Evolutionary conservation across 2,329 filamentous ascomycete genomes (phyloP).

Genomic region (Penicillium crustosum): DNA sequence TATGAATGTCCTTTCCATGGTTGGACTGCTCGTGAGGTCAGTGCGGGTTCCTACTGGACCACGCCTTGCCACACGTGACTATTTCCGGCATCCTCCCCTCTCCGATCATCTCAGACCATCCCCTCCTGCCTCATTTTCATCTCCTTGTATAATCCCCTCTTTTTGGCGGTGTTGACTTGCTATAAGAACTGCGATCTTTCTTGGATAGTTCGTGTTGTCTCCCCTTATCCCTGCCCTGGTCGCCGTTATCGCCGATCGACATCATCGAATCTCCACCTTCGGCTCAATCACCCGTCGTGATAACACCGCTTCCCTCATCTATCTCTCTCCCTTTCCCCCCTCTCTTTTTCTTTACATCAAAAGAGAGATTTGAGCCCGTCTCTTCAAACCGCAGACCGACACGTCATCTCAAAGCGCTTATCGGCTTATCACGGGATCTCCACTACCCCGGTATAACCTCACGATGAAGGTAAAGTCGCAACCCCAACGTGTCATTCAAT

Average conservation of each 20-base stretch:
- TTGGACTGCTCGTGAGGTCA: conserved; percentile 38
- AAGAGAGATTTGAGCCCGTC: background rate
- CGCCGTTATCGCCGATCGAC: conserved; percentile 46
- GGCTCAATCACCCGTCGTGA: conserved; percentile 10
- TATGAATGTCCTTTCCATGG: conserved; percentile 19
- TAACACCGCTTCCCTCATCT: background rate
- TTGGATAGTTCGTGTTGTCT: conserved; percentile 12
- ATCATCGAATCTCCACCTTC: conserved; percentile 14
- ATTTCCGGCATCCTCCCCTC: conserved; percentile 22
- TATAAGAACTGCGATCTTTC: conserved; percentile 13
- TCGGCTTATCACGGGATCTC: conserved; percentile 9
- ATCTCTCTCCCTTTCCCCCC: background rate
- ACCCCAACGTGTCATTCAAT: conserved; percentile 6
- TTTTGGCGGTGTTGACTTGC: conserved; percentile 20
- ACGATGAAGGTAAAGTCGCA: conserved; percentile 13
- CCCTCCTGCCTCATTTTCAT: conserved; percentile 14
- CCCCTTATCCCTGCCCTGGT: conserved; percentile 19
- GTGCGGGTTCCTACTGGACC: conserved; percentile 42
- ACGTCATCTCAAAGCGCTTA: conserved; percentile 5
- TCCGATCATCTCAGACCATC: conserved; percentile 4
- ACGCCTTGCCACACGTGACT: conserved; percentile 40
- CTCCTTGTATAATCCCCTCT: conserved; percentile 36
- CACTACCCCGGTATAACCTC: conserved; percentile 6
- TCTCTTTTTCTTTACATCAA: background rate
- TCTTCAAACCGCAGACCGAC: background rate